Conservation (phyloP, 2,329 filamentous ascomycete species). For the Diaporthe sp. region DNA sequence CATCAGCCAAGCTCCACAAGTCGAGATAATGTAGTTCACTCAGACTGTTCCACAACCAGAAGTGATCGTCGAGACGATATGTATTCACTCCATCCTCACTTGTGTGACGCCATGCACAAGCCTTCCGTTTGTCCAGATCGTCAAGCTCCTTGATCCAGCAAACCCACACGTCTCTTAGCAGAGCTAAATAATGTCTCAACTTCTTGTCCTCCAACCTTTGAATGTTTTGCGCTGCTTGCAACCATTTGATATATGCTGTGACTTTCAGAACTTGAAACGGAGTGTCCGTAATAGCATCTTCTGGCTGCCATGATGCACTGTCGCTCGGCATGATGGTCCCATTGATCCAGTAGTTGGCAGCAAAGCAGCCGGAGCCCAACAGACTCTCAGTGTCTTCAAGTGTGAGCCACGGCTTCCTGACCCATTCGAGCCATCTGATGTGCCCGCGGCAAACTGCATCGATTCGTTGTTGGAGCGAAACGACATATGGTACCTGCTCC, state of each 20-base stretch:
- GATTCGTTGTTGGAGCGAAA: background rate
- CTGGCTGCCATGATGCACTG: background rate
- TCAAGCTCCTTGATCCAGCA: background rate
- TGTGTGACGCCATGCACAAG: conserved; percentile 37
- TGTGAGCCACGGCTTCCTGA: background rate
- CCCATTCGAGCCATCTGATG: conserved; percentile 10
- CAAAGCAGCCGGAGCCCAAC: background rate
- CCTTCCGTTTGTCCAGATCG: background rate
- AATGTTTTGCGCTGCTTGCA: background rate
- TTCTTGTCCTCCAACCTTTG: background rate
- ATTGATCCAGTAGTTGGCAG: conserved; percentile 16
- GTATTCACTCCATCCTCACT: conserved; percentile 14
- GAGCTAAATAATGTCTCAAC: background rate
- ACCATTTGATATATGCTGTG: background rate
- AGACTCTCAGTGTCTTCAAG: background rate
- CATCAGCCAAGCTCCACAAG: background rate
- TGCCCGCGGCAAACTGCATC: conserved; percentile 10
- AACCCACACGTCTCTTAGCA: background rate
- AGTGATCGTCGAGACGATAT: conserved; percentile 42
- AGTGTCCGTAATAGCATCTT: background rate
- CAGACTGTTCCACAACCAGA: conserved; percentile 43
- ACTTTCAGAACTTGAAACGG: background rate
- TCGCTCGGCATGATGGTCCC: background rate
- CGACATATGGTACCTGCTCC: background rate
- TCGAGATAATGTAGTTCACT: conserved; percentile 4